Evolutionary conservation across 75 land plant genomes (phyloP), one percentile per base, ranked within the genome.

Genomic region (Larix kaempferi): DNA sequence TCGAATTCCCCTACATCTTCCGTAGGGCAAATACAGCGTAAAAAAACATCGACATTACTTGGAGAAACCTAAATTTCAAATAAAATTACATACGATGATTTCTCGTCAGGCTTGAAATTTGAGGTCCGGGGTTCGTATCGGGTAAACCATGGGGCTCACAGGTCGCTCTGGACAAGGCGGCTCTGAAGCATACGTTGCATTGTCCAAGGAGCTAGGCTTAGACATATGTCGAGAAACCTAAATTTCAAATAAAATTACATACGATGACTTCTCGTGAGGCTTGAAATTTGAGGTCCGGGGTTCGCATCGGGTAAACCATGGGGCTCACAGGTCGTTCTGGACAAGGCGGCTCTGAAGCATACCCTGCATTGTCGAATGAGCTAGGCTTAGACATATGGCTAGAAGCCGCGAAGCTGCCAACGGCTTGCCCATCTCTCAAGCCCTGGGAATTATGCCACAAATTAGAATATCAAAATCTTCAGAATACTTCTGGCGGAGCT

Each of bases 391-490:
- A 6, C 52, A 69, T n/a, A 22, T 69, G 72, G 72, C 52, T 69
- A 44, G 72, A 69, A 19, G 72, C 72, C 7, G 72, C 72, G 13
- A 41, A 41, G 72, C 7, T 69, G 52, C 72, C 72, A 39, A 13
- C n/a, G 52, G 49, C 52, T 37, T 69, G n/a, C 22, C 49, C 52
- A 22, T n/a, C 37, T 41, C 39, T 69, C 39, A 69, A 69, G 41
- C 25, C 72, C 72, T 69, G 72, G 72, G 72, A 69, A 69, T n/a
- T 69, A 10, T 41, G 52, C 72, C 72, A 69, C 35, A 35, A 69
- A 8, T 69, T 21, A 37, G 73, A 69, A 12, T 69, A 69, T 35
- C 73, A 37, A 39, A 41, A 39, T 69, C 7, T 37, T 11, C 52
- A 12, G 39, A 69, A 41, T 69, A 22, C 49, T 41, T 7, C 73